Evolutionary conservation across 2,329 filamentous ascomycete genomes (phyloP).

Genomic region (Pseudogymnoascus pannorum): DNA sequence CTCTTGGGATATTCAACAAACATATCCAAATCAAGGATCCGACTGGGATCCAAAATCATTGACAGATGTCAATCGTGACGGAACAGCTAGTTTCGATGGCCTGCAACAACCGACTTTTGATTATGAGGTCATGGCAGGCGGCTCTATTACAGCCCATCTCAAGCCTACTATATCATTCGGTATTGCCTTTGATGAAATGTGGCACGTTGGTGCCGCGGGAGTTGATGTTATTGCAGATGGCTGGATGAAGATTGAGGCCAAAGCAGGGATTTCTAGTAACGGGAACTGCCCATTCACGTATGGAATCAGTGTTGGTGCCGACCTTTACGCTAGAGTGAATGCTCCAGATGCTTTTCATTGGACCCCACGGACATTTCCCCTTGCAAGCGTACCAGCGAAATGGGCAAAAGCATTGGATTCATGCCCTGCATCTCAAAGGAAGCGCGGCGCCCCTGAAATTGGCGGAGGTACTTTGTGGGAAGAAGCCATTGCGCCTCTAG

Average conservation of each 20-base stretch:
- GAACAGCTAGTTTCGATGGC: neutral
- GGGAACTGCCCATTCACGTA: neutral
- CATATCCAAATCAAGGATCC: neutral
- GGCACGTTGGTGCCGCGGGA: neutral
- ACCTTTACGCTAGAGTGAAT: neutral
- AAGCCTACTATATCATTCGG: neutral
- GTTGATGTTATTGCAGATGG: neutral
- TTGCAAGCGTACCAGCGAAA: neutral
- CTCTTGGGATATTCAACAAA: conserved; percentile 20
- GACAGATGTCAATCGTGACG: neutral
- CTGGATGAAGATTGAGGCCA: neutral
- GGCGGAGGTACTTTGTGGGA: neutral
- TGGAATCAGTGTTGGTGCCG: neutral
- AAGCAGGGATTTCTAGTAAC: neutral
- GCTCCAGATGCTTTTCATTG: neutral
- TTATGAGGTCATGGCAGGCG: neutral
- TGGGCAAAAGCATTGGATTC: neutral
- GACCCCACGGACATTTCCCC: neutral
- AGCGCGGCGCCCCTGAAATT: neutral
- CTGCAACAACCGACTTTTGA: neutral
- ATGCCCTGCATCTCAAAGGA: neutral
- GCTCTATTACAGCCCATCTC: neutral
- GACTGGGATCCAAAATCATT: neutral
- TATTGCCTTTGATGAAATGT: neutral
- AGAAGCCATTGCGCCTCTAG: neutral